Conservation (phyloP, 1,139 yeast genomes). For the Blastobotrys elegans region DNA sequence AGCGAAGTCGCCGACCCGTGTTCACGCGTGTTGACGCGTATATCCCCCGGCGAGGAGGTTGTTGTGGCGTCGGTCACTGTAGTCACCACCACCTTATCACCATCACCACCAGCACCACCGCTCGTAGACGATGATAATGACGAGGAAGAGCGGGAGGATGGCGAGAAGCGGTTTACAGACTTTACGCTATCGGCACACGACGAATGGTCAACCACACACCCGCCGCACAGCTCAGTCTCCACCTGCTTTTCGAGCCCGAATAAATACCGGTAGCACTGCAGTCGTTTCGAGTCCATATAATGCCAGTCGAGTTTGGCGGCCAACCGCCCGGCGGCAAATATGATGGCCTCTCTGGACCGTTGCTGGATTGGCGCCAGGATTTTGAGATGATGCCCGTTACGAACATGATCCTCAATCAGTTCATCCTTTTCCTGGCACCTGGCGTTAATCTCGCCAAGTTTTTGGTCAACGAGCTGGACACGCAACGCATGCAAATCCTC, state of each 20-base stretch:
- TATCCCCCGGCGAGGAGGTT: neutral
- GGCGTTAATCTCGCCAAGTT: conserved; percentile 33
- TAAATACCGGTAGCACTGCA: conserved; percentile 39
- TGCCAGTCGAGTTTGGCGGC: conserved; percentile 51
- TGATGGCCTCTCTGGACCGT: conserved; percentile 46
- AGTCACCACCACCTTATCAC: neutral
- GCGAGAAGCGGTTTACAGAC: neutral
- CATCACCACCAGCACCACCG: neutral
- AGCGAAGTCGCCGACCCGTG: conserved; percentile 2
- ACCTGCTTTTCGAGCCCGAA: conserved; percentile 34
- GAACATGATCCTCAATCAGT: conserved; percentile 37
- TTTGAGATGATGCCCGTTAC: conserved; percentile 39
- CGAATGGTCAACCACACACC: conserved; percentile 1
- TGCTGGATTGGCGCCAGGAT: conserved; percentile 49
- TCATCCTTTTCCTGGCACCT: conserved; percentile 33
- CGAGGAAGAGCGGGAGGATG: neutral
- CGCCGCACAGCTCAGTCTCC: conserved; percentile 23
- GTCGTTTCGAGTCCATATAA: conserved; percentile 47
- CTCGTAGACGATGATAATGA: neutral
- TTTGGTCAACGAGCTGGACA: conserved; percentile 21
- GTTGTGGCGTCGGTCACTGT: neutral
- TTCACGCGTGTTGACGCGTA: conserved; percentile 4
- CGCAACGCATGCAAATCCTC: conserved; percentile 11
- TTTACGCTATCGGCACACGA: neutral
- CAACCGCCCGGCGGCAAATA: conserved; percentile 42